Conservation (phyloP, 2,329 filamentous ascomycete species). For the Xylariaceae sp. region DNA sequence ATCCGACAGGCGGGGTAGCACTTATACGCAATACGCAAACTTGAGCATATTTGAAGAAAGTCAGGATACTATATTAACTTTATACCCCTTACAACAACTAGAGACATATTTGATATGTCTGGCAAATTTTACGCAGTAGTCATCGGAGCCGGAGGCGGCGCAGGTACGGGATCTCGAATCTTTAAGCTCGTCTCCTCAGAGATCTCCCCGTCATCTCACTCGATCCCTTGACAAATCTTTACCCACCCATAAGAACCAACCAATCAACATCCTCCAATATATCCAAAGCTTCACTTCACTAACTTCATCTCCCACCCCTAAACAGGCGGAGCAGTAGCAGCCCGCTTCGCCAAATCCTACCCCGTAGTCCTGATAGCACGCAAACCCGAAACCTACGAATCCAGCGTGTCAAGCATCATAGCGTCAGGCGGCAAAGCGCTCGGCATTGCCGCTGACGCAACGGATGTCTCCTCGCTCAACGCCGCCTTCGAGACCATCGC, state of each 20-base stretch:
- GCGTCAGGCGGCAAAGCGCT: slow-evolving; percentile 63
- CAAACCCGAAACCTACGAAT: slow-evolving; percentile 58
- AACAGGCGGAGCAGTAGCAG: slow-evolving; percentile 45
- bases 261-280: no score
- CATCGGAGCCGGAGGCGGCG: slow-evolving; percentile 66
- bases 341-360: slow-evolving; percentile 60
- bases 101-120: no score
- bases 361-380: slow-evolving; percentile 71
- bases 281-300: no score
- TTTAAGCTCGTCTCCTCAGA: neutral
- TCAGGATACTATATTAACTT: no score
- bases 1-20: no score
- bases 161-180: slow-evolving; percentile 33
- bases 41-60: no score
- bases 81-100: no score
- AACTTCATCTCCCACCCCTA: neutral
- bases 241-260: no score
- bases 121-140: slow-evolving; percentile 60
- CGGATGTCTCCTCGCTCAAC: slow-evolving; percentile 38
- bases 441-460: slow-evolving; percentile 64
- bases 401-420: slow-evolving; percentile 65
- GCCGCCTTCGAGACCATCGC: slow-evolving; percentile 59
- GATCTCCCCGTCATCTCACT: neutral
- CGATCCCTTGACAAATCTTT: neutral
- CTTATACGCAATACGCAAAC: no score